Evolutionary conservation across 129 eudicot genomes (phyloP), one percentile per base, ranked within the genome.

Genomic region (Cynara cardunculus): DNA sequence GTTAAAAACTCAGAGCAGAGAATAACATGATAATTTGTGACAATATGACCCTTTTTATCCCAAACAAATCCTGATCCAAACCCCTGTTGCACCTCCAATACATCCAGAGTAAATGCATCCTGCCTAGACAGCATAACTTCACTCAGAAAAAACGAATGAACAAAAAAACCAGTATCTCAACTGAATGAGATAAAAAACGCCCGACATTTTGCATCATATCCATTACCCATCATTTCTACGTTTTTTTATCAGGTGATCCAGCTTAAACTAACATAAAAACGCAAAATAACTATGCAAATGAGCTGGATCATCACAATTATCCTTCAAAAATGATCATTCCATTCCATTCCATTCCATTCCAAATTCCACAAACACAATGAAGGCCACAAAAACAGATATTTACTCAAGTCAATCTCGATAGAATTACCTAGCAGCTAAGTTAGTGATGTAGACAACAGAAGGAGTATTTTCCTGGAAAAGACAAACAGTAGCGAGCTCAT

Each of bases 41-140:
- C 97, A 72, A 94, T 69, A 62, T 94, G 94, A 44, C 98, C 98
- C 61, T 87, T 26, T 21, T 78, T 78, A 77, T 94, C 98, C 98
- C 98, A 94, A 34, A 94, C 91, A 84, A 94, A 94, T 21, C 98
- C 98, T 30, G 98, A 94, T 35, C 98, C 98, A 26, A 97, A 94
- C 9, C 98, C 98, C 73, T 94, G 98, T 5, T 97, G 98, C 39
- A 92, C 98, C 94, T 94, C 98, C 74, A 94, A 83, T 71, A 94
- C 88, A 87, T 94, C 97, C 87, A 94, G 82, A 16, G 98, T 94
- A 86, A 94, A 94, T 1, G 90, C 96, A 85, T 94, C 98, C 92
- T 94, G 98, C 85, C 98, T 94, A 67, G 9, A 83, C 39, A 84
- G 72, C 85, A 84, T 22, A 78, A 84, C 25, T 70, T 41, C 79